phyloP scores from a whole-genome alignment of 305 asterid species.

The Solanum aculeatissimum region DNA sequence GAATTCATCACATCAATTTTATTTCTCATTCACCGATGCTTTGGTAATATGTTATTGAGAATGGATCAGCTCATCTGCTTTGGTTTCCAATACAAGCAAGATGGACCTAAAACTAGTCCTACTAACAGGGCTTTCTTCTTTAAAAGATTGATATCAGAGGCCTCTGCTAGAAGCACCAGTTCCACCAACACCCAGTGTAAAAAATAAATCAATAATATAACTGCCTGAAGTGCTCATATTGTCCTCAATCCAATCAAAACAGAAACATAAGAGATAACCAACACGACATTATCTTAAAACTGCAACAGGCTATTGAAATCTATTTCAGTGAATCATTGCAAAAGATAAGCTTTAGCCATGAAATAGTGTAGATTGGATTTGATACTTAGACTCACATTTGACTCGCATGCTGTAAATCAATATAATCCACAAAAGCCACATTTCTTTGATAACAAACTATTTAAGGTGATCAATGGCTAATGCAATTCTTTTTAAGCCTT shows the following conservation, averaged over 20 bases:
- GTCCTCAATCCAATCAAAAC: not conserved
- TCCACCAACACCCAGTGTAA: not conserved
- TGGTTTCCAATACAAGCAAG: not conserved
- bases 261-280: not conserved
- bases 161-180: not conserved
- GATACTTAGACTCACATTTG: not conserved
- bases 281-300: not conserved
- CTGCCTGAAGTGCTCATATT: not conserved
- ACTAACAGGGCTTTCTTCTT: not conserved
- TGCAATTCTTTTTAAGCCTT: not conserved
- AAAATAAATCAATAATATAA: not conserved
- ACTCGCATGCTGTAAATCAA: not conserved
- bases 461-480: not conserved
- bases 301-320: not conserved
- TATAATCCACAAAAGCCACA: not conserved
- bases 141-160: not conserved
- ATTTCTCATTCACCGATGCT: not conserved
- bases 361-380: not conserved
- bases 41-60: not conserved
- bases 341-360: not conserved
- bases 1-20: not conserved
- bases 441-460: not conserved
- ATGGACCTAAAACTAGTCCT: not conserved
- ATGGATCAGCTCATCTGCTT: not conserved
- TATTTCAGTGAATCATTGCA: not conserved